Percentiles rank a stretch among this genome's conserved stretches.
Conservation (phyloP, 106 monocot species). For the Dendrobium officinale region DNA sequence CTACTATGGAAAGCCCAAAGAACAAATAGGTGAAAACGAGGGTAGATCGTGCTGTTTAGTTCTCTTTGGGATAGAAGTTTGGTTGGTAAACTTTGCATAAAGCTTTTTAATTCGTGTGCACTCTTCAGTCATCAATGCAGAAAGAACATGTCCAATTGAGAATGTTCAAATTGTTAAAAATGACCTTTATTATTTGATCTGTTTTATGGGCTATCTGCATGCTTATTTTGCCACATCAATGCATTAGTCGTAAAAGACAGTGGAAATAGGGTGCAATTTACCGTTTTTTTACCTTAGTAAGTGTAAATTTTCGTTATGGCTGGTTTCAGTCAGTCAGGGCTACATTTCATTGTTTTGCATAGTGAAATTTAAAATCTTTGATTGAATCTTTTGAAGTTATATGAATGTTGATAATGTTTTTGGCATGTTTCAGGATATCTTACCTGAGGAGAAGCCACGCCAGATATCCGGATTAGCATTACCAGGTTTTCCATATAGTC, state of each 20-base stretch:
- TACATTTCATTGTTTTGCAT: neutral
- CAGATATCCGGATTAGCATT: conserved; percentile 73
- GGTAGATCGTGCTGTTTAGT: neutral
- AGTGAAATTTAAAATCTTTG: neutral
- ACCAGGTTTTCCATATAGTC: conserved; percentile 36
- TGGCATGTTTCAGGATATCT: conserved; percentile 49
- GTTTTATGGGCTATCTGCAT: neutral
- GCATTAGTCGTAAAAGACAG: neutral
- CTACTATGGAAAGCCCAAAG: too few species aligned
- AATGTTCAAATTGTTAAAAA: neutral
- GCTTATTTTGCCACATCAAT: neutral
- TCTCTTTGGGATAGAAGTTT: neutral
- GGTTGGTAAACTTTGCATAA: neutral
- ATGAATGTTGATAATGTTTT: neutral
- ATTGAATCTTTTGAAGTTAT: neutral
- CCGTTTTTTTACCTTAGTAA: neutral
- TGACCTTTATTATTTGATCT: neutral
- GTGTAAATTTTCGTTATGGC: neutral
- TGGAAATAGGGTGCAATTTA: neutral
- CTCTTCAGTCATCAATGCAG: neutral
- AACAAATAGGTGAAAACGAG: too few species aligned
- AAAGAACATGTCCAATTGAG: neutral
- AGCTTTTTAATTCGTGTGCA: neutral
- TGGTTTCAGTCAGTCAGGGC: neutral
- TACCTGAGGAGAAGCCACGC: conserved; percentile 68